Base-by-base conservation (phyloP, 2,329 filamentous ascomycete species). In the Epicoccum nigrum region DNA sequence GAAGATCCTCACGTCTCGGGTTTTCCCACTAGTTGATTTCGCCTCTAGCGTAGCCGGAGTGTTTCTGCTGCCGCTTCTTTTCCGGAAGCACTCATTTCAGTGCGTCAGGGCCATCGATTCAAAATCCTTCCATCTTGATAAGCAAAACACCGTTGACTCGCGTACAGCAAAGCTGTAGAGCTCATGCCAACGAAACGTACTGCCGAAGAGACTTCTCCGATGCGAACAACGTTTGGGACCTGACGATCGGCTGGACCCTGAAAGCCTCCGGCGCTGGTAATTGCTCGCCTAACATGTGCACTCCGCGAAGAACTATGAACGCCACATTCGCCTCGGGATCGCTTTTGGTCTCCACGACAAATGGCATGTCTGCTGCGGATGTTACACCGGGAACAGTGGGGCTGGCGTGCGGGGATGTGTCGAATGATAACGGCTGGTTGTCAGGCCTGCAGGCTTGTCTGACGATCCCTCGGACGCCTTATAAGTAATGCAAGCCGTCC, bases 1-100 rank as follows among this genome's bases (percentile, higher is more conserved):
- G 25, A 42, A 38, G 12, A 51, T 52, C 51, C 15, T 21, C 41
- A 13, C 17, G 45, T 39, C 28, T 37, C 38, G 40, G 56, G 47
- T 51, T 60, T 60, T 60, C 52, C 41, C 49, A 45, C 59, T 60
- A 62, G 47, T 42, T 23, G 6, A 5, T 19, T 35, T 21, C 3
- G 9, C 8, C n/a, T 6, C 21, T 46, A 51, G 42, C 25, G 28
- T 11, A 27, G 23, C 23, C 23, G n/a, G n/a, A n/a, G n/a, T 4
- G 31, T 41, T 19, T 12, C 21, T 35, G 16, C 13, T 30, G 23
- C 21, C 21, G 3, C 21, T 35, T 35, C n/a, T 21, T 13, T 6
- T 45, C 28, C 27, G 3, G 40, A 15, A 13, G 12, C 15, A 4
- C 17, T 34, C 32, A 34, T 19, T 37, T 42, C 40, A 38, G 42